A percentile compares a stretch with the other conserved stretches of the same genome.
These are phyloP conservation scores for Picochlorum sp. DNA, from an alignment of 139 green algal species.

Conservation along the genomic window DNA sequence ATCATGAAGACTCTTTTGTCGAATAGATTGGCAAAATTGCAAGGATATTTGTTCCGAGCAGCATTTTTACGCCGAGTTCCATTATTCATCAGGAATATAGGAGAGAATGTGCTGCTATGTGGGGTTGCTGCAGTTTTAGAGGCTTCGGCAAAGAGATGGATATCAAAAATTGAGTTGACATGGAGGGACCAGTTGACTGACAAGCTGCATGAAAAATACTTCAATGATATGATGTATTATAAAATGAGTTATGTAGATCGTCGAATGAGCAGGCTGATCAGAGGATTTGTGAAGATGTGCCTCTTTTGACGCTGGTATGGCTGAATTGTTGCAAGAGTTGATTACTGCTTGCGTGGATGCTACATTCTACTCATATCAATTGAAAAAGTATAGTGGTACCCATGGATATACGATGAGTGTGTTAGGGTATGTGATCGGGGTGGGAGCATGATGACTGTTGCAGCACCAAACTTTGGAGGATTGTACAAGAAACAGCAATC, in stretches of 20 bases:
- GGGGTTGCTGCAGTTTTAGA: conserved; percentile 37
- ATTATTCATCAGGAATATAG: conserved; percentile 48
- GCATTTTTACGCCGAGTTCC: conserved; percentile 57
- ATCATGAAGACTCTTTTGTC: conserved; percentile 44
- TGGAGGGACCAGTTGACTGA: conserved; percentile 49
- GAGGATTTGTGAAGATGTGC: conserved; percentile 63
- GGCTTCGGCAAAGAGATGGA: conserved; percentile 32
- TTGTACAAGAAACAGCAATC: conserved; percentile 47
- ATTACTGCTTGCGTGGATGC: conserved; percentile 41
- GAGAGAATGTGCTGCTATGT: conserved; percentile 60
- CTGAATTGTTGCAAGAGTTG: conserved; percentile 42
- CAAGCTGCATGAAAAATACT: conserved; percentile 49
- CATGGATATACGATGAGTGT: conserved; percentile 57
- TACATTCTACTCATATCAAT: conserved; percentile 47
- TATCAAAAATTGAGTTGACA: conserved; percentile 36
- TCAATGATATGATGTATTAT: conserved; percentile 67
- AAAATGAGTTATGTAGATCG: conserved; percentile 61
- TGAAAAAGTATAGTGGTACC: conserved; percentile 49
- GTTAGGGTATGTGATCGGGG: conserved; percentile 51
- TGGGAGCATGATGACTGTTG: conserved; percentile 32
- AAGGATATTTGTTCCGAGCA: conserved; percentile 61
- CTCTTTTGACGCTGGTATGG: conserved; percentile 41
- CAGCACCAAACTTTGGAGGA: conserved; percentile 49
- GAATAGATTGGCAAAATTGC: conserved; percentile 54
- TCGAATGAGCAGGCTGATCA: conserved; percentile 52